Conservation (phyloP, 1,284 basidiomycete genomes). For the Anthracocystis panici-leucophaei region DNA sequence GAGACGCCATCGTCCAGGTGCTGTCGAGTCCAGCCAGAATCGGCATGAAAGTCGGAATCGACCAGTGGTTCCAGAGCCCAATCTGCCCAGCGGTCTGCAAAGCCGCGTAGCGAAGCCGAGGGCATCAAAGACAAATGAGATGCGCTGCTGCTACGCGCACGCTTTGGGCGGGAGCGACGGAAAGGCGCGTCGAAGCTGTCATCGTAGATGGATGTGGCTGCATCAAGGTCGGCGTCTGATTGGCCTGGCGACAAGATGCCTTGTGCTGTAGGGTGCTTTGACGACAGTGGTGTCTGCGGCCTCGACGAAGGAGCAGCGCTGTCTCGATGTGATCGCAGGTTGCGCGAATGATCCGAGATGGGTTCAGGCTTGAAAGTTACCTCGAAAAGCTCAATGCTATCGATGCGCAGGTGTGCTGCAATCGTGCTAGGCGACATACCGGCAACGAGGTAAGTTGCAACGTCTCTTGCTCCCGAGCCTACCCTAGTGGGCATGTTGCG, state of each 20-base stretch:
- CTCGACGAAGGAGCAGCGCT: slow-evolving; percentile 6
- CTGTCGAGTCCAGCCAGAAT: slow-evolving; percentile 53
- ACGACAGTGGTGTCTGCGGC: slow-evolving; percentile 8
- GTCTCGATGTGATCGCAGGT: slow-evolving; percentile 4
- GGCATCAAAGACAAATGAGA: slow-evolving; percentile 39
- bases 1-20: slow-evolving; percentile 16
- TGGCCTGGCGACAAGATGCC: slow-evolving; percentile 24
- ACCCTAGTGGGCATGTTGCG: slow-evolving; percentile 49
- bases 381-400: slow-evolving; percentile 56
- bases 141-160: slow-evolving; percentile 39
- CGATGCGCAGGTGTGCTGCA: slow-evolving; percentile 40
- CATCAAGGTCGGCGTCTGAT: slow-evolving; percentile 20
- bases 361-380: slow-evolving; percentile 33
- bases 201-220: slow-evolving; percentile 5
- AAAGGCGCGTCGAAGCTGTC: slow-evolving; percentile 31
- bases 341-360: neutral
- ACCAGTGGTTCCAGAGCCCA: slow-evolving; percentile 59
- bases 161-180: slow-evolving; percentile 17
- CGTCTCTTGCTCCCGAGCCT: slow-evolving; percentile 52
- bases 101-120: slow-evolving; percentile 36
- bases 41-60: slow-evolving; percentile 51
- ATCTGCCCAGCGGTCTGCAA: slow-evolving; percentile 60
- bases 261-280: slow-evolving; percentile 1
- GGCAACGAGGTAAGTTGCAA: slow-evolving; percentile 48
- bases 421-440: slow-evolving; percentile 54